A percentile compares a stretch with the other conserved stretches of the same genome.
Evolutionary conservation across 768 basidiomycete species (phyloP).

Genomic region (Rhizopogon rudus): DNA sequence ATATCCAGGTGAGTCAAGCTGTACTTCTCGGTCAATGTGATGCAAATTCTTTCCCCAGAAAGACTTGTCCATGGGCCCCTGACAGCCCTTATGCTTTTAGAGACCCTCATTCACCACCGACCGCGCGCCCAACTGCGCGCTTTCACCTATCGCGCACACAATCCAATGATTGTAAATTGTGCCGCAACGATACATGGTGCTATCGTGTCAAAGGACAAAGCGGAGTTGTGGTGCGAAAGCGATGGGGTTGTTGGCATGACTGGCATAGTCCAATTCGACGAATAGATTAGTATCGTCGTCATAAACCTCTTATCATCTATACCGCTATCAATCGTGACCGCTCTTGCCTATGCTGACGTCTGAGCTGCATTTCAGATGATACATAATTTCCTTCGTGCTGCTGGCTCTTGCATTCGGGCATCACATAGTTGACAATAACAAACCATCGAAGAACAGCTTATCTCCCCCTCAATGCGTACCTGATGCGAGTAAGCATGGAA

Average conservation of each 20-base stretch:
- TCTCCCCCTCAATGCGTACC: constrained; percentile 19
- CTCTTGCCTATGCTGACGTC: not conserved
- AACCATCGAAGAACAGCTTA: not conserved
- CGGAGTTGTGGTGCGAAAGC: constrained; percentile 55
- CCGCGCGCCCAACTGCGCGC: constrained; percentile 40
- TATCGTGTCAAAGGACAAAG: constrained; percentile 32
- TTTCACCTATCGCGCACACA: constrained; percentile 70
- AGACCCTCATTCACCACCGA: constrained; percentile 46
- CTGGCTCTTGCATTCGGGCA: not conserved
- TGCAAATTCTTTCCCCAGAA: constrained; percentile 35
- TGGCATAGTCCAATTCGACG: constrained; percentile 32
- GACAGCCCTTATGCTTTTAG: constrained; percentile 75
- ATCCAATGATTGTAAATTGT: constrained; percentile 54
- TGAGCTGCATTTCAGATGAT: not conserved
- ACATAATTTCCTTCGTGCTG: not conserved
- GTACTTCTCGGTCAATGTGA: not conserved
- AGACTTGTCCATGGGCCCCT: constrained; percentile 84
- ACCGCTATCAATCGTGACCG: no score
- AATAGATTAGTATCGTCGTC: not conserved
- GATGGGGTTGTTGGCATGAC: constrained; percentile 67
- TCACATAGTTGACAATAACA: not conserved
- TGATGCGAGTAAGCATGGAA: constrained; percentile 1
- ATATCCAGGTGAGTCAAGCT: constrained; percentile 49
- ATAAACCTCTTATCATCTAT: not conserved
- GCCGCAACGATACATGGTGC: constrained; percentile 43